Percentiles rank a stretch among this genome's conserved stretches.
Evolutionary conservation across 495 filamentous ascomycete genomes (phyloP).

Genomic region (Bacidia gigantensis): DNA sequence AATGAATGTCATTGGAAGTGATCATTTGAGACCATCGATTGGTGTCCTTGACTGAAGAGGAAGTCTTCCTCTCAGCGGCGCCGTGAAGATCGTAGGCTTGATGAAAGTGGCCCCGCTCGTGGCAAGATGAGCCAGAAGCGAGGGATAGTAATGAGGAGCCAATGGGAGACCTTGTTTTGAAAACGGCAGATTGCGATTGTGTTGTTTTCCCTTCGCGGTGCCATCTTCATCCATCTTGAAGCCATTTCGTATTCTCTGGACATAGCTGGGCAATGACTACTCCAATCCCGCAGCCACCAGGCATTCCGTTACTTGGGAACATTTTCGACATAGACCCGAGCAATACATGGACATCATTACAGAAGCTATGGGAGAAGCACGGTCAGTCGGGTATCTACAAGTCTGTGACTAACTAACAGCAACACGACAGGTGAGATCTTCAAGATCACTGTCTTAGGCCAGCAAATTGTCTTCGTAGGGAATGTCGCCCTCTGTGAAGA

Average conservation of each 20-base stretch:
- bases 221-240: not conserved
- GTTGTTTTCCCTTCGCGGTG: not conserved
- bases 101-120: no score
- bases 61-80: no score
- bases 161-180: not conserved
- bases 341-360: slow-evolving; percentile 49
- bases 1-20: no score
- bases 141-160: not conserved
- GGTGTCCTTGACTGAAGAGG: no score
- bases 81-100: no score
- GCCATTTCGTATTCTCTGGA: not conserved
- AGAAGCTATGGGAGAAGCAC: slow-evolving; percentile 50
- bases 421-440: slow-evolving; percentile 48
- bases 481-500: slow-evolving; percentile 50
- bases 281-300: slow-evolving; percentile 50
- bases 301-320: slow-evolving; percentile 56
- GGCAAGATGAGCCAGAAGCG: not conserved
- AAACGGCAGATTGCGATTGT: no score
- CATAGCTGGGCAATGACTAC: slow-evolving; percentile 22
- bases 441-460: slow-evolving; percentile 44
- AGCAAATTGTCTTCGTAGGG: slow-evolving; percentile 39
- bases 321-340: slow-evolving; percentile 46
- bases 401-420: not conserved
- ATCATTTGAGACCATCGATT: no score
- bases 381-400: slow-evolving; percentile 22